A percentile compares a stretch with the other conserved stretches of the same genome.
These are phyloP conservation scores for Podospora conica DNA, from an alignment of 495 filamentous ascomycete species.

Conservation along the genomic window DNA sequence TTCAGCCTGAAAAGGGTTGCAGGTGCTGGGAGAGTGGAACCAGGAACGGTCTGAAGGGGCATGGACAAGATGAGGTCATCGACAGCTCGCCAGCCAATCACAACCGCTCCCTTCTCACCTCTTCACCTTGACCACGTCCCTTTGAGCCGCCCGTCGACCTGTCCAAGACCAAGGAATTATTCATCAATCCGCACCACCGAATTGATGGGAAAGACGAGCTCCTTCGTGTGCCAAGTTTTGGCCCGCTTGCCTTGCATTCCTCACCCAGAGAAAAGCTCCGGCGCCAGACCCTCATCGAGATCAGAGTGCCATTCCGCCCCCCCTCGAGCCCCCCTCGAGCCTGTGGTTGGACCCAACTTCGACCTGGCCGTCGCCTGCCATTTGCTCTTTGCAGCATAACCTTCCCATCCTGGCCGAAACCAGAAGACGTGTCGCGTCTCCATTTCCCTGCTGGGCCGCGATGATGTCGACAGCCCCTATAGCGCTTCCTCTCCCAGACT, in stretches of 20 bases:
- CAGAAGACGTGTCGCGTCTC: background rate
- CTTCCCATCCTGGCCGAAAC: background rate
- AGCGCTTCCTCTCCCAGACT: background rate
- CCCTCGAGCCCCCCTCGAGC: background rate
- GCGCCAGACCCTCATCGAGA: conserved; percentile 4
- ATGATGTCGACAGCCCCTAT: conserved; percentile 11
- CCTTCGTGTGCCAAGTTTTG: conserved; percentile 9
- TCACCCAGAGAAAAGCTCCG: background rate
- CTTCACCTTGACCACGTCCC: background rate
- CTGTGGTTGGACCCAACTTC: background rate
- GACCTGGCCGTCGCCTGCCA: background rate
- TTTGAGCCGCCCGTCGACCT: conserved; percentile 2
- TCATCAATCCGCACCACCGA: conserved; percentile 1
- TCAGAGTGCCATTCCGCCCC: background rate
- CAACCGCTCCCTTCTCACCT: background rate
- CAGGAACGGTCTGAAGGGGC: background rate
- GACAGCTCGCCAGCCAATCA: conserved; percentile 2
- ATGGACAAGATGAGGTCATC: conserved; percentile 13
- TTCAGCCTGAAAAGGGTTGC: background rate
- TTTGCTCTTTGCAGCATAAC: background rate
- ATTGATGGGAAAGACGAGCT: background rate
- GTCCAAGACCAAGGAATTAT: conserved; percentile 6
- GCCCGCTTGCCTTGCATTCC: background rate
- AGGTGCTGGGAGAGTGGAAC: background rate
- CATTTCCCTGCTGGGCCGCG: conserved; percentile 7